These are phyloP conservation scores for Lipomyces lipofer DNA, from an alignment of 805 yeast genomes.

Conservation along the genomic window DNA sequence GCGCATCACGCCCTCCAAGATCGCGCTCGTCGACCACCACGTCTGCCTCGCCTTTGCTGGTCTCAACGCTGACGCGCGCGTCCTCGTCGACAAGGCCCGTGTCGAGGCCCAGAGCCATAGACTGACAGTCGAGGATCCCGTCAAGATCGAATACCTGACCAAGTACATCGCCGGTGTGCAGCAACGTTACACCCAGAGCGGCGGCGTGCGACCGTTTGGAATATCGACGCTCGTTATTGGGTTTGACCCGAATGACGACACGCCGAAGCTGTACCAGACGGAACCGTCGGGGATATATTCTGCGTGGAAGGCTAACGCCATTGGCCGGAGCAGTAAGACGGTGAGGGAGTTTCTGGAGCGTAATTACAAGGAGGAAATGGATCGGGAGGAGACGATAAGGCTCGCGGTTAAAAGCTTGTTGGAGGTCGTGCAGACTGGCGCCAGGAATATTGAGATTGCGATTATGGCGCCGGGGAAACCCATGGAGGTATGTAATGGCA, in stretches of 20 bases:
- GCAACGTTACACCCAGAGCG: constrained; percentile 94
- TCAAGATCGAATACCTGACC: constrained; percentile 85
- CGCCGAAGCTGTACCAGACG: constrained; percentile 86
- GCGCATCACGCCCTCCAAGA: constrained; percentile 91
- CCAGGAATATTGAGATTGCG: constrained; percentile 91
- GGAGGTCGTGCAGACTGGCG: constrained; percentile 98
- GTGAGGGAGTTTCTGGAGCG: constrained; percentile 94
- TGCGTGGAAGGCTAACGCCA: constrained; percentile 97
- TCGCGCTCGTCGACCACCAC: constrained; percentile 87
- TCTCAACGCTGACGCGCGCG: constrained; percentile 95
- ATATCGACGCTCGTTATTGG: constrained; percentile 94
- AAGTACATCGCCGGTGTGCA: constrained; percentile 97
- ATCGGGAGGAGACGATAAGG: constrained; percentile 68
- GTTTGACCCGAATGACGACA: constrained; percentile 79
- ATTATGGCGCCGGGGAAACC: constrained; percentile 71
- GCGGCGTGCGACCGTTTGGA: constrained; percentile 98
- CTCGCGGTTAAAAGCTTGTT: constrained; percentile 82
- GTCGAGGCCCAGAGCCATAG: constrained; percentile 95
- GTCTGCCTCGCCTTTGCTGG: constrained; percentile 95
- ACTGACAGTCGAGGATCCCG: constrained; percentile 92
- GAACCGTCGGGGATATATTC: constrained; percentile 97
- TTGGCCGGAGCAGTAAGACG: constrained; percentile 92
- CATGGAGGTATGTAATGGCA: constrained; percentile 46
- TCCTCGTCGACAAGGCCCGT: constrained; percentile 90
- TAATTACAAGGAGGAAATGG: constrained; percentile 65